These are phyloP conservation scores for Chaetomium strumarium DNA, from an alignment of 2,329 filamentous ascomycete genomes.

Conservation along the genomic window DNA sequence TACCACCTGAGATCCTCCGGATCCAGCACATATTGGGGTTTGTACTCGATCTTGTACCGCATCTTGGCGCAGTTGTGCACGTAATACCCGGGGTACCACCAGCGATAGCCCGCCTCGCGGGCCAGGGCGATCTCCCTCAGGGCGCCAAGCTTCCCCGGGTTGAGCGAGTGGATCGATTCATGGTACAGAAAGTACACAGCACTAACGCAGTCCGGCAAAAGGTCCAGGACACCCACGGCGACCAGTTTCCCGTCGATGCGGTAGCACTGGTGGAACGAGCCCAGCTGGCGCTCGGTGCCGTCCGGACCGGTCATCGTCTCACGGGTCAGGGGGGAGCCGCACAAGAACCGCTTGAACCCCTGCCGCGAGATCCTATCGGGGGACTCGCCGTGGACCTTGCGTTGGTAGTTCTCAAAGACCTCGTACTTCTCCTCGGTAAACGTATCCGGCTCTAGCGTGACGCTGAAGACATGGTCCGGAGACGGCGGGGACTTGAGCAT, in stretches of 20 bases:
- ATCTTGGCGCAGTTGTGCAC: conserved; percentile 79
- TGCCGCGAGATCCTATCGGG: conserved; percentile 50
- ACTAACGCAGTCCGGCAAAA: conserved; percentile 70
- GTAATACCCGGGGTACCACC: conserved; percentile 78
- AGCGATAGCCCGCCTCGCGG: conserved; percentile 61
- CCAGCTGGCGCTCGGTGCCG: conserved; percentile 51
- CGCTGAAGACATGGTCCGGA: conserved; percentile 61
- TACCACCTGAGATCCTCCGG: conserved; percentile 60
- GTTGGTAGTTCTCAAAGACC: conserved; percentile 71
- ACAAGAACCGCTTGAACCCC: conserved; percentile 69
- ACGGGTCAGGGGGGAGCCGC: conserved; percentile 58
- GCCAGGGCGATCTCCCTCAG: conserved; percentile 67
- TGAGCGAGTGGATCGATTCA: conserved; percentile 62
- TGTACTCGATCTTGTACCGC: conserved; percentile 77
- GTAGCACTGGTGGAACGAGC: conserved; percentile 79
- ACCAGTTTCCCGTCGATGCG: conserved; percentile 69
- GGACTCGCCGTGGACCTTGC: conserved; percentile 63
- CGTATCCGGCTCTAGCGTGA: conserved; percentile 63
- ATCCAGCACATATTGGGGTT: conserved; percentile 68
- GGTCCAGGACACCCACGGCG: conserved; percentile 69
- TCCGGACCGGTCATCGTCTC: conserved; percentile 39
- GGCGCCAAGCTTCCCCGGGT: conserved; percentile 70
- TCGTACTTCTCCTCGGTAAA: conserved; percentile 72
- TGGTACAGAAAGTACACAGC: conserved; percentile 82
- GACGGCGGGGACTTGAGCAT: conserved; percentile 52